phyloP scores from a whole-genome alignment of 805 yeast genomes.

The Cyberlindnera xishuangbannaensis region DNA sequence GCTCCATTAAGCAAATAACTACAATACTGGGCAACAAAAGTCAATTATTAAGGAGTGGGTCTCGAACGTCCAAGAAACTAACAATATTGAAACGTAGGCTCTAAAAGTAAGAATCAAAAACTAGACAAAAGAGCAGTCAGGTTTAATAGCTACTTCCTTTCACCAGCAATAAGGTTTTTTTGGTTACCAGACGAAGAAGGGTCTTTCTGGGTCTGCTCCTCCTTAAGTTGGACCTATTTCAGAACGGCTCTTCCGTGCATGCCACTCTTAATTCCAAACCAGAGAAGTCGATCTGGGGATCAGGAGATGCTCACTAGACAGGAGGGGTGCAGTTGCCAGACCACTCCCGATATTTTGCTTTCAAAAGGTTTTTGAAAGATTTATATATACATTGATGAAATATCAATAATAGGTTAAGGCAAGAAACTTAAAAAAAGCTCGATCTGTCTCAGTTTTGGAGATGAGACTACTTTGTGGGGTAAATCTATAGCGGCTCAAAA shows the following conservation, averaged over 20 bases:
- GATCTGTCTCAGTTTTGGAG: too few species aligned
- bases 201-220: slow-evolving; percentile 2
- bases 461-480: too few species aligned
- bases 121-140: slow-evolving; percentile 14
- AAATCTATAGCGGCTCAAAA: too few species aligned
- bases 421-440: too few species aligned
- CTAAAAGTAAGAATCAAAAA: slow-evolving; percentile 17
- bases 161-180: slow-evolving; percentile 13
- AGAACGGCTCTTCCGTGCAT: slow-evolving; percentile 12
- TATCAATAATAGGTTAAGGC: background rate
- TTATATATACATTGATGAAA: background rate
- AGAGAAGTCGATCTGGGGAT: slow-evolving; percentile 2
- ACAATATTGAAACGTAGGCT: slow-evolving; percentile 39
- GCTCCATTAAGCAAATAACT: slow-evolving; percentile 21
- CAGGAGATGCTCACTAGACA: background rate
- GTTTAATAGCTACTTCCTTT: slow-evolving; percentile 14
- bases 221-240: slow-evolving; percentile 13
- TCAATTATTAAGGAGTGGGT: slow-evolving; percentile 28
- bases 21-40: slow-evolving; percentile 14
- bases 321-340: too few species aligned
- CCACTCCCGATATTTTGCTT: background rate
- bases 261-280: too few species aligned
- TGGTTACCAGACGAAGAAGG: slow-evolving; percentile 20
- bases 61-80: slow-evolving; percentile 51
- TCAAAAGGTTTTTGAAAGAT: background rate